Evolutionary conservation across 2,329 filamentous ascomycete genomes (phyloP), one percentile per base, ranked within the genome.

Genomic region (Emergomyces orientalis): DNA sequence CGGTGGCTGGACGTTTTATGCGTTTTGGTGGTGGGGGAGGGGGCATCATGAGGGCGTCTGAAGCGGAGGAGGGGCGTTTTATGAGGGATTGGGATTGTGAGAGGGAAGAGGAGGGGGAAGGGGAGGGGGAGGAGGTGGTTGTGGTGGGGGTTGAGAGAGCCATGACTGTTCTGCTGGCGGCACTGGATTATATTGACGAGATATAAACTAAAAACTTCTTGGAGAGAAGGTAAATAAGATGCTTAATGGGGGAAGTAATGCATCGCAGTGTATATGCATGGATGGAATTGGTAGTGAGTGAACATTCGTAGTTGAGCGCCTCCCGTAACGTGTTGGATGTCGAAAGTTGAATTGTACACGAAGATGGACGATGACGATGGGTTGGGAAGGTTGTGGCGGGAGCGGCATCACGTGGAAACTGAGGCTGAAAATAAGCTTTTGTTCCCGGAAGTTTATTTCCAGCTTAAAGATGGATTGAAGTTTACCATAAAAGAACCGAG

Each of bases 1-100:
- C 86, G 65, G 88, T 89, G 65, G 88, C 86, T 0, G 94, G 94
- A 60, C 94, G 85, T 77, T 97, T 97, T 71, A 97, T 96, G 63
- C 91, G 88, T 75, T 96, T 97, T 51, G 87, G 81, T 0, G 86
- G 83, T 3, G 91, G 90, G 6, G 93, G 92, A 13, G 92, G 91
- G 19, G 90, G 88, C 91, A 97, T 97, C 61, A 95, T 79, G 62
- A 89, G 86, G 49, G 67, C 70, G 59, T 76, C 73, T 39, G 70
- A 68, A 56, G 65, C 64, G 37, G 56, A 45, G n/a, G 56, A 59
- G 32, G 52, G 32, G 37, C 75, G 74, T 67, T 75, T 77, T 45
- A 68, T 67, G 56, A 78, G 65, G 47, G 72, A 70, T 64, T 75
- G 71, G 22, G 71, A 70, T 37, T 71, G 66, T 71, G 74, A 74